phyloP scores from a whole-genome alignment of 129 eudicot species.

The Chrysanthemum makinoi region DNA sequence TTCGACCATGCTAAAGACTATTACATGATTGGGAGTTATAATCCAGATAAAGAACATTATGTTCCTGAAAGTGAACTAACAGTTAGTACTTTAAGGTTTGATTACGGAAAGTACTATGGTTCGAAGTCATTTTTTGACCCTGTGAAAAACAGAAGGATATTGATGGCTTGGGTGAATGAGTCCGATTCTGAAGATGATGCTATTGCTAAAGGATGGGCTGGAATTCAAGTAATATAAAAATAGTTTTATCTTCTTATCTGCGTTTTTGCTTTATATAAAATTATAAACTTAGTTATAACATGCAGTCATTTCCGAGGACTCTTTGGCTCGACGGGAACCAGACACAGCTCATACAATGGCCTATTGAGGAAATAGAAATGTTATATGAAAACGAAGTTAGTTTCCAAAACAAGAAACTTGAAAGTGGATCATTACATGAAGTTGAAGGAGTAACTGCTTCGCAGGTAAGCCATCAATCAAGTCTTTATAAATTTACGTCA shows the following conservation, averaged over 20 bases:
- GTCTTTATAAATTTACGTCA: too few relatives aligned
- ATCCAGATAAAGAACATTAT: conserved; percentile 34
- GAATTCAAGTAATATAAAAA: conserved; percentile 46
- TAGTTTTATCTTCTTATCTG: neutral
- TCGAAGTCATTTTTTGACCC: conserved; percentile 68
- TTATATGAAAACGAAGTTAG: conserved; percentile 19
- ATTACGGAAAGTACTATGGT: conserved; percentile 69
- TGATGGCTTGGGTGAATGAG: conserved; percentile 70
- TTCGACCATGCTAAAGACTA: conserved; percentile 34
- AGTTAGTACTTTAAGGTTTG: conserved; percentile 41
- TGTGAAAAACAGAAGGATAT: conserved; percentile 45
- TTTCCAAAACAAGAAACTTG: conserved; percentile 21
- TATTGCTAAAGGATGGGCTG: conserved; percentile 57
- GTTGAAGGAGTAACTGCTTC: conserved; percentile 34
- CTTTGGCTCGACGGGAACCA: conserved; percentile 29
- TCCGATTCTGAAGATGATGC: conserved; percentile 27
- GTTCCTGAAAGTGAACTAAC: conserved; percentile 32
- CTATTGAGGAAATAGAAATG: conserved; percentile 34
- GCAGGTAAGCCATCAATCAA: too few relatives aligned
- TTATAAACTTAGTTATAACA: neutral
- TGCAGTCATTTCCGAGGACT: conserved; percentile 38
- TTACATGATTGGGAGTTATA: conserved; percentile 54
- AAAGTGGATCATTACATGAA: conserved; percentile 28
- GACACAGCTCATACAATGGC: conserved; percentile 41
- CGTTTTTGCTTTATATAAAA: neutral